Conservation (phyloP, 495 filamentous ascomycete genomes). For the Lasiosphaeria hispida region DNA sequence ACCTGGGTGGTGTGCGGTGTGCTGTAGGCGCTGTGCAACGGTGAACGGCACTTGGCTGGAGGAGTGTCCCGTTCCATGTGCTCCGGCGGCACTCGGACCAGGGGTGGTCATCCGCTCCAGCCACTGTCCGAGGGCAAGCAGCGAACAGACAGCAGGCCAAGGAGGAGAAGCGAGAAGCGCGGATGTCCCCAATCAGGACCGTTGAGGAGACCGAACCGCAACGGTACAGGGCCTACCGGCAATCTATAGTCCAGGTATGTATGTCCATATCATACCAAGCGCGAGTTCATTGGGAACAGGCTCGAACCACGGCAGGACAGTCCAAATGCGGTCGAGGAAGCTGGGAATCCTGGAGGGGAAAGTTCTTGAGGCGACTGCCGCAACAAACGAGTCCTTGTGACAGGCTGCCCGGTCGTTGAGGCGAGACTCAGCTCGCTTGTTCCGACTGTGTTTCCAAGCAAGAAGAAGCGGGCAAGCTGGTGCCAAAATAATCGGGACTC, state of each 20-base stretch:
- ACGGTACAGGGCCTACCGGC: constrained; percentile 1
- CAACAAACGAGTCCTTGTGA: neutral
- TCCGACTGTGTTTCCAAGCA: constrained; percentile 8
- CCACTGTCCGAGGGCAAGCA: constrained; percentile 15
- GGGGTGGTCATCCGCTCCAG: constrained; percentile 3
- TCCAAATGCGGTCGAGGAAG: neutral
- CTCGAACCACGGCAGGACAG: neutral
- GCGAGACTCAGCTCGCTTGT: constrained; percentile 9
- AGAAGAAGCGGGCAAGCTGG: neutral
- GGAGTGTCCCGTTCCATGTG: constrained; percentile 23
- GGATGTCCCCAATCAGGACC: constrained; percentile 32
- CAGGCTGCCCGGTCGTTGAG: neutral
- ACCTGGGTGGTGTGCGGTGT: constrained; percentile 10
- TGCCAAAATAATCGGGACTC: neutral
- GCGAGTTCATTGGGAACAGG: neutral
- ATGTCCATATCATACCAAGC: constrained; percentile 10
- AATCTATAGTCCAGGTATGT: constrained; percentile 26
- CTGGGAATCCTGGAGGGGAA: neutral
- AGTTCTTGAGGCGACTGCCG: neutral
- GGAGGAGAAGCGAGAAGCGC: constrained; percentile 3
- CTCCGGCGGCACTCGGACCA: constrained; percentile 20
- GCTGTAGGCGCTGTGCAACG: constrained; percentile 16
- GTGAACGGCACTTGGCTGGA: constrained; percentile 21
- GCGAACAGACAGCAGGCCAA: neutral
- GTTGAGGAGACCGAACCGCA: constrained; percentile 11